Percentiles rank a stretch among this genome's conserved stretches.
Conservation (phyloP, 106 monocot species). For the Acanthochlamys bracteata region DNA sequence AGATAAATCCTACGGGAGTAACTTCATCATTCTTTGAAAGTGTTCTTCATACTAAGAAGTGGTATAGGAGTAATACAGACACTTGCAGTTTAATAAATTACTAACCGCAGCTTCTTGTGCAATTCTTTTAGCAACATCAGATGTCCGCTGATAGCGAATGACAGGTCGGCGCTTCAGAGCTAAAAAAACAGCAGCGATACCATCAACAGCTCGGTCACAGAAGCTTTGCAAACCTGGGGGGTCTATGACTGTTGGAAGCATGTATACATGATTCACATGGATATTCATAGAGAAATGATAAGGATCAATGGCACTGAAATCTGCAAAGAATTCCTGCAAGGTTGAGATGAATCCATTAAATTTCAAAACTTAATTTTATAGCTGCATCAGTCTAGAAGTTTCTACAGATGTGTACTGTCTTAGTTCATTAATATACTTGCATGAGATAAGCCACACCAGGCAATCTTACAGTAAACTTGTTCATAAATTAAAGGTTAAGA, state of each 20-base stretch:
- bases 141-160: constrained; percentile 90
- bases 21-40: not conserved
- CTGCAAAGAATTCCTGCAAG: constrained; percentile 96
- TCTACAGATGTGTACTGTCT: too few species aligned
- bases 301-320: constrained; percentile 95
- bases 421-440: too few species aligned
- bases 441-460: too few species aligned
- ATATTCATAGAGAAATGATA: constrained; percentile 89
- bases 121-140: constrained; percentile 91
- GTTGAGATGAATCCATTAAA: not conserved
- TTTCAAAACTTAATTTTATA: too few species aligned
- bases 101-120: constrained; percentile 94
- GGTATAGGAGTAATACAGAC: too few species aligned
- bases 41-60: too few species aligned
- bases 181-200: constrained; percentile 80
- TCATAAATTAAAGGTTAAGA: too few species aligned
- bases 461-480: too few species aligned
- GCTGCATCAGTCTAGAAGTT: too few species aligned
- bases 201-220: constrained; percentile 96
- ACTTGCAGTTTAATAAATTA: not conserved
- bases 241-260: constrained; percentile 86
- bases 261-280: constrained; percentile 77
- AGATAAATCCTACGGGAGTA: not conserved
- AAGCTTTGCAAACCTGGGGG: constrained; percentile 78
- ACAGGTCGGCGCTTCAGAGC: constrained; percentile 95